Evolutionary conservation across 345 rosid species (phyloP).

Genomic region (Toxicodendron radicans): DNA sequence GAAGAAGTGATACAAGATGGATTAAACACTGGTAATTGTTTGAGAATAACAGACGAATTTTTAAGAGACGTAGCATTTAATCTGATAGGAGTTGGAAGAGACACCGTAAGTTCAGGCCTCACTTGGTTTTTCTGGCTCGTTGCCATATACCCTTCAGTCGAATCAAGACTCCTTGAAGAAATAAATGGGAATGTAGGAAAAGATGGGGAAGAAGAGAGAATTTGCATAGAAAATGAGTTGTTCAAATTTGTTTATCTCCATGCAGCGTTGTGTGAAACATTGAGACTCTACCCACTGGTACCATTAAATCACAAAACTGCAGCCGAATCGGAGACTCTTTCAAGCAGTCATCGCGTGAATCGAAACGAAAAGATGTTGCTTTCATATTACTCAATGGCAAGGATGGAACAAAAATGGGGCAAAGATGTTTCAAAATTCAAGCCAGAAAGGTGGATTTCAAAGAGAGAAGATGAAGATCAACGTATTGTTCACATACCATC

Average conservation of each 20-base stretch:
- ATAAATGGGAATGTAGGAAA: slow-evolving; percentile 13
- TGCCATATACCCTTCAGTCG: slow-evolving; percentile 31
- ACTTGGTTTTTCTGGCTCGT: slow-evolving; percentile 46
- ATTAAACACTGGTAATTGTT: no score
- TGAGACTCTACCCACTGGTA: slow-evolving; percentile 28
- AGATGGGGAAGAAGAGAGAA: background rate
- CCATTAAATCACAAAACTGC: slow-evolving; percentile 24
- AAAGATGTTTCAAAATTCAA: slow-evolving; percentile 36
- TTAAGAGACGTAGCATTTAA: slow-evolving; percentile 30
- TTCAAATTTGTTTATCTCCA: slow-evolving; percentile 25
- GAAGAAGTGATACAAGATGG: background rate
- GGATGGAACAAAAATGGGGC: slow-evolving; percentile 27
- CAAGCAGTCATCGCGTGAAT: slow-evolving; percentile 25
- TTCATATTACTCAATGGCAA: slow-evolving; percentile 27
- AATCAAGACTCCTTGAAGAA: slow-evolving; percentile 28
- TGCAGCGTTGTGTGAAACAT: slow-evolving; percentile 26
- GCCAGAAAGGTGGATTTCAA: slow-evolving; percentile 35
- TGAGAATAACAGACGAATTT: slow-evolving; percentile 17
- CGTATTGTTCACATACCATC: slow-evolving; percentile 21
- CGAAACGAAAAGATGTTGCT: slow-evolving; percentile 13
- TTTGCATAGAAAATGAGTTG: background rate
- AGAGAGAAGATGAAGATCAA: slow-evolving; percentile 7
- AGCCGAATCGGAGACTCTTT: slow-evolving; percentile 23
- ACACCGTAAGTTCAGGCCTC: slow-evolving; percentile 35
- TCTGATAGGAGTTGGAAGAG: slow-evolving; percentile 42